Evolutionary conservation across 805 yeast species (phyloP), one percentile per base, ranked within the genome.

Genomic region (Torulaspora franciscae): DNA sequence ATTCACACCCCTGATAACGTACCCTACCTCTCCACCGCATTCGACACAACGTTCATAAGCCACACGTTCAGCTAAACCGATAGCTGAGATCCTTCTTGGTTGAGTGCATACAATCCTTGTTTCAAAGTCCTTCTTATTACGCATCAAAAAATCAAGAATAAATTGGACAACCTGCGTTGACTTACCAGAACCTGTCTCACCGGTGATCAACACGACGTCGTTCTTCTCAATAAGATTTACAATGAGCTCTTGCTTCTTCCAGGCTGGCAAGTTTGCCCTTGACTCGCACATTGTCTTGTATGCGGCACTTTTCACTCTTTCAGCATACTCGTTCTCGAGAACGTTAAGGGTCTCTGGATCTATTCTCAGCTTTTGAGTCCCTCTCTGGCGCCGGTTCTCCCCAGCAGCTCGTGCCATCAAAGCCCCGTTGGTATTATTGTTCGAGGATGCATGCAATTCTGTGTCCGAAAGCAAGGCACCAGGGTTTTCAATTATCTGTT

Each of bases 141-240:
- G 37, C 39, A 76, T 72, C 47, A 86, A 57, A 32, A 80, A 72
- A 61, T 91, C 98, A 13, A 91, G 66, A 15, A 91, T 70, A 54
- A 89, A 91, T 62, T 91, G 99, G 5, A 88, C 96, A 4, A 87
- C 79, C 61, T 91, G 99, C 0, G 99, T 91, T 1, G 96, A 87
- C 59, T 91, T 91, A 54, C 98, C 98, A 1, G 97, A 90, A 55
- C 98, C 98, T 0, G 98, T 91, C 62, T 93, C 99, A 62, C 98
- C 99, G 2, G 98, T 91, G 29, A 91, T 76, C 27, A 91, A 67
- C 7, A 85, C 80, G 4, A 88, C 84, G 50, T 78, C 78, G 58
- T 85, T 76, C 0, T 69, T 48, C 24, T 72, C 70, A 3, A 91
- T 78, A 3, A 80, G 66, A 0, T 75, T 55, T 1, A 85, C 72